Base-by-base conservation (phyloP, 164 flowering plant species). In the Echeveria elegans region DNA sequence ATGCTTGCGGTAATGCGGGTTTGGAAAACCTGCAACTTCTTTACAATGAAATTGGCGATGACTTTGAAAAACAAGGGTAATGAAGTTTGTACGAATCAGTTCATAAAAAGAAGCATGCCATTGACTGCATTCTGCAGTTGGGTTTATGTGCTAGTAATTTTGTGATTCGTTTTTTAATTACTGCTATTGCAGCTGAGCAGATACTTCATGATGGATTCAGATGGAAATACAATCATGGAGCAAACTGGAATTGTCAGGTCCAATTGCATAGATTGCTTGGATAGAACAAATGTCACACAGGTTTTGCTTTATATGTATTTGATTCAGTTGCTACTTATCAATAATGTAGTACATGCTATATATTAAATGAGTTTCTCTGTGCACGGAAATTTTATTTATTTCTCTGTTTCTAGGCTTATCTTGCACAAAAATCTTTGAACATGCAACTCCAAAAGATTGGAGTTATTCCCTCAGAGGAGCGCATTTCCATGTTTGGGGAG, bases 221-320 rank as follows among this genome's bases (percentile, higher is more conserved):
- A 85, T 70, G 87, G 90, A 70, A 73, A 80, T 48, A 78, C 84
- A 70, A 36, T 86, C 62, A 70, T 62, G 77, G 96, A 94, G 77
- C 98, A 94, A 77, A 81, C 71, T 70, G 98, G 98, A 72, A 70
- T 86, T 68, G 64, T 84, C 64, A 86, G 98, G 79, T 78, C 83
- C 36, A 94, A 91, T 80, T 94, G 98, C 81, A 89, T 94, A 67
- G 97, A 94, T 76, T 94, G 93, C 77, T 88, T 94, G 76, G 98
- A 94, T 74, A 82, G 98, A 68, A 91, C 98, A 66, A 94, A 91
- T 78, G 98, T 91, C 69, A 91, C 99, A 32, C 96, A 94, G 96
- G 99, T 94, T 67, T n/a, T 34, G 38, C 29, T 9, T 8, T 18
- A 41, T 43, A 23, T 24, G 53, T 50, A 12, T 8, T 19, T 18